phyloP scores from a whole-genome alignment of 1,139 yeast genomes.

The Candida sp. region DNA sequence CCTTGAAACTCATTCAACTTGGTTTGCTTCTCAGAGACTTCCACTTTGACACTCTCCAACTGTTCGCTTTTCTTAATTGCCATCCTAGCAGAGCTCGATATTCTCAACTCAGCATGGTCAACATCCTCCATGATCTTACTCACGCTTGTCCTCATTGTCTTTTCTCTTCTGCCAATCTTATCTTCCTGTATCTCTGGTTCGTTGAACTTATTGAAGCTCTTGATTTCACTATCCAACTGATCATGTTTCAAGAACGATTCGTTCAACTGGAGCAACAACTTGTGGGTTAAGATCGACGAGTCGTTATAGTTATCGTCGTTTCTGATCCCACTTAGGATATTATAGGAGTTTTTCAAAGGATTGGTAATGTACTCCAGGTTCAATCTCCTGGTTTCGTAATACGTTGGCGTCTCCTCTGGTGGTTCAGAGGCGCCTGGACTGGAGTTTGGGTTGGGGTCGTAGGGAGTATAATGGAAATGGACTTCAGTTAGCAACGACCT shows the following conservation, averaged over 20 bases:
- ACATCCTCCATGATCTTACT: conserved; percentile 35
- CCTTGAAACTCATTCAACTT: conserved; percentile 18
- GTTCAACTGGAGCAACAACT: conserved; percentile 39
- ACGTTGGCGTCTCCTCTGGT: conserved; percentile 30
- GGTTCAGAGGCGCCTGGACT: conserved; percentile 8
- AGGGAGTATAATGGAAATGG: conserved; percentile 60
- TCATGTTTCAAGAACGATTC: conserved; percentile 31
- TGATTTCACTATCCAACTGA: conserved; percentile 30
- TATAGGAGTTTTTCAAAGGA: conserved; percentile 63
- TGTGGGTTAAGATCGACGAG: conserved; percentile 38
- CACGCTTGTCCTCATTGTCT: conserved; percentile 31
- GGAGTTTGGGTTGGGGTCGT: conserved; percentile 16
- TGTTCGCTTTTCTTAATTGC: conserved; percentile 38
- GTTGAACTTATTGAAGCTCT: conserved; percentile 26
- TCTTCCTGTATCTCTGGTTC: conserved; percentile 24
- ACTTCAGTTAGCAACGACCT: conserved; percentile 81
- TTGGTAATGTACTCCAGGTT: conserved; percentile 72
- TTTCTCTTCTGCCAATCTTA: conserved; percentile 34
- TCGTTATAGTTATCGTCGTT: conserved; percentile 21
- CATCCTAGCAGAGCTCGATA: conserved; percentile 45
- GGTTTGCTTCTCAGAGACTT: conserved; percentile 22
- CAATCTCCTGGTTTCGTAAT: conserved; percentile 68
- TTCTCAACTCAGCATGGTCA: conserved; percentile 42
- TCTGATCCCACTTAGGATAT: conserved; percentile 59
- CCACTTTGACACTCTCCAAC: conserved; percentile 25